phyloP scores from a whole-genome alignment of 495 filamentous ascomycete genomes.

The Geoglossum glabrum region DNA sequence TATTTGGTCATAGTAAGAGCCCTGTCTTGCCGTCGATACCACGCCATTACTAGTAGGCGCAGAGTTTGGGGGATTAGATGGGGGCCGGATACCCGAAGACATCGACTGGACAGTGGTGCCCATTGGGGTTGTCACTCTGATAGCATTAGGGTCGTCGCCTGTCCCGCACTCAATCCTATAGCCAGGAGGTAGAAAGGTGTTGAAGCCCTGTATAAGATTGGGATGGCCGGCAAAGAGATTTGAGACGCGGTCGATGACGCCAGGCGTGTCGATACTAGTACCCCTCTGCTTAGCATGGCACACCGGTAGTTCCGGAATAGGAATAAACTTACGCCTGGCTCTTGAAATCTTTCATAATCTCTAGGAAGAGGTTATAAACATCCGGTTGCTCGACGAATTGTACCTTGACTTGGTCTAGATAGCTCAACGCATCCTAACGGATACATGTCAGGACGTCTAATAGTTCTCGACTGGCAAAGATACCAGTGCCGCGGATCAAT shows the following conservation, averaged over 20 bases:
- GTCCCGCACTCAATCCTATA: slow-evolving; percentile 94
- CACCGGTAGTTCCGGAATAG: slow-evolving; percentile 1
- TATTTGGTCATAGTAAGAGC: slow-evolving; percentile 9
- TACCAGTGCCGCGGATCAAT: background rate
- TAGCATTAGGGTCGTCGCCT: slow-evolving; percentile 79
- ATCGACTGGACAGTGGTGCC: slow-evolving; percentile 47
- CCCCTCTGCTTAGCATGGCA: slow-evolving; percentile 5
- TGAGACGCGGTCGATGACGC: slow-evolving; percentile 92
- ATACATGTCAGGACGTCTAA: slow-evolving; percentile 11
- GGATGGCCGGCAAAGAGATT: slow-evolving; percentile 94
- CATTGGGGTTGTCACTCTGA: slow-evolving; percentile 91
- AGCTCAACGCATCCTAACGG: slow-evolving; percentile 76
- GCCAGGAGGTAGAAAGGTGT: slow-evolving; percentile 91
- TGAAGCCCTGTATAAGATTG: slow-evolving; percentile 93
- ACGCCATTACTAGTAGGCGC: slow-evolving; percentile 9
- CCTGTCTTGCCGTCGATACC: slow-evolving; percentile 6
- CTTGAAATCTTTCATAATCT: slow-evolving; percentile 99
- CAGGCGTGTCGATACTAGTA: slow-evolving; percentile 81
- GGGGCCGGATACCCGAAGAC: slow-evolving; percentile 27
- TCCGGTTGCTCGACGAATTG: slow-evolving; percentile 94
- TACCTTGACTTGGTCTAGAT: slow-evolving; percentile 96
- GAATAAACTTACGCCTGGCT: slow-evolving; percentile 60
- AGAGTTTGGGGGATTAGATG: slow-evolving; percentile 24
- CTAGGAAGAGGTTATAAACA: slow-evolving; percentile 92
- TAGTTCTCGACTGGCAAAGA: background rate